These are phyloP conservation scores for Colletotrichum gloeosporioides DNA, from an alignment of 2,329 filamentous ascomycete genomes.

Conservation along the genomic window DNA sequence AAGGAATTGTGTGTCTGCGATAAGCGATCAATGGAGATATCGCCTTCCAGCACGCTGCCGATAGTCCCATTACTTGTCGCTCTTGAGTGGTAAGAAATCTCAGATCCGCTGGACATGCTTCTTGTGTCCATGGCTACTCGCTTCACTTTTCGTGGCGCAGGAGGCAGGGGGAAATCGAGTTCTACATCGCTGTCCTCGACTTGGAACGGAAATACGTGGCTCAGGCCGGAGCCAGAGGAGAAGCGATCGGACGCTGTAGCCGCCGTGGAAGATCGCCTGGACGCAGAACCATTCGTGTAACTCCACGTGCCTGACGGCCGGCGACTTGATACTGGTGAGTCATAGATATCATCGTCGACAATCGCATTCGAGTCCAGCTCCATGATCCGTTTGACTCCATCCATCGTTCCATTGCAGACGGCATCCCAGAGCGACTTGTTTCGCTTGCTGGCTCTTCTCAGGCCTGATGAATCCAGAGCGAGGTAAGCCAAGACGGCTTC, in stretches of 20 bases:
- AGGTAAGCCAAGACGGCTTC: constrained; percentile 94
- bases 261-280: constrained; percentile 46
- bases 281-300: constrained; percentile 48
- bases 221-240: constrained; percentile 64
- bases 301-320: constrained; percentile 54
- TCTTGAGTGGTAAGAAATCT: constrained; percentile 81
- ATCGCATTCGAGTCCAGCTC: constrained; percentile 67
- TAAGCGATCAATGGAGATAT: constrained; percentile 81
- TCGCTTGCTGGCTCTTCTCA: constrained; percentile 83
- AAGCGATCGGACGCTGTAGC: constrained; percentile 54
- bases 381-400: constrained; percentile 78
- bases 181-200: constrained; percentile 28
- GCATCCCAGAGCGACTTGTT: constrained; percentile 92
- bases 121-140: constrained; percentile 89
- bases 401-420: constrained; percentile 76
- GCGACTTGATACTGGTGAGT: constrained; percentile 42
- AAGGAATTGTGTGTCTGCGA: constrained; percentile 72
- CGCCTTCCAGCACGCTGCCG: constrained; percentile 78
- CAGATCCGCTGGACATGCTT: constrained; percentile 87
- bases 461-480: constrained; percentile 77
- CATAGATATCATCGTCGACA: constrained; percentile 50
- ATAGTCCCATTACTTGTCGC: constrained; percentile 80
- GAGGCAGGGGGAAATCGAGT: constrained; percentile 31
- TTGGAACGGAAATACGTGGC: constrained; percentile 93
- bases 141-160: constrained; percentile 63